These are phyloP conservation scores for Globisporangium yorkense DNA, from an alignment of 352 stramenopile species.

Conservation along the genomic window DNA sequence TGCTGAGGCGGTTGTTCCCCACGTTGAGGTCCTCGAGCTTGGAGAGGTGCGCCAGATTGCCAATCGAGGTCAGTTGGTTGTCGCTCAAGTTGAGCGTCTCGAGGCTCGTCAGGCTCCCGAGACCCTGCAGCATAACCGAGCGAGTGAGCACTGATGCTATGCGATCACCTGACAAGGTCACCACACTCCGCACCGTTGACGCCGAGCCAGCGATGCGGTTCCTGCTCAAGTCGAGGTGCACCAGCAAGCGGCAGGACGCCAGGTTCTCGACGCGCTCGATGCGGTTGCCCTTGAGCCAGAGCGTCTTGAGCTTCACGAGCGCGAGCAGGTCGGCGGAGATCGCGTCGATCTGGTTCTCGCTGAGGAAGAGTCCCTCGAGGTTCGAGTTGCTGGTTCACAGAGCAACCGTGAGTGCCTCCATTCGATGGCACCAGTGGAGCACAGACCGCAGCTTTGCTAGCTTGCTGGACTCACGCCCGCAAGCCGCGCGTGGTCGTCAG, in stretches of 20 bases:
- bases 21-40: conserved; percentile 77
- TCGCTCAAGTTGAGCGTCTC: conserved; percentile 60
- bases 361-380: conserved; percentile 59
- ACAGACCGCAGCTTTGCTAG: no score
- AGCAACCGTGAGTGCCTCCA: neutral
- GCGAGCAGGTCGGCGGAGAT: conserved; percentile 54
- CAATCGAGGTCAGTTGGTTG: conserved; percentile 49
- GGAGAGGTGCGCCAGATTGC: conserved; percentile 49
- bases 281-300: conserved; percentile 66
- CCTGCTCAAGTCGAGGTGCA: conserved; percentile 66
- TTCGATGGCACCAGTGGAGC: no score
- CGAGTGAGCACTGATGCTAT: neutral
- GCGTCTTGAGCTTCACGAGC: conserved; percentile 62
- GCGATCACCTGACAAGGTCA: no score
- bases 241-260: conserved; percentile 37
- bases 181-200: conserved; percentile 25
- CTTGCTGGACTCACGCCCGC: conserved; percentile 24
- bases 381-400: conserved; percentile 38
- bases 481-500: conserved; percentile 45
- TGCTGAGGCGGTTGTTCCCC: conserved; percentile 45
- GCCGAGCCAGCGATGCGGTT: conserved; percentile 40
- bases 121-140: conserved; percentile 21
- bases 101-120: conserved; percentile 46
- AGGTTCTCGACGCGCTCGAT: conserved; percentile 47
- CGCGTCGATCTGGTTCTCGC: conserved; percentile 64